Evolutionary conservation across 2,329 filamentous ascomycete species (phyloP).

Genomic region (Ascochyta pisi): DNA sequence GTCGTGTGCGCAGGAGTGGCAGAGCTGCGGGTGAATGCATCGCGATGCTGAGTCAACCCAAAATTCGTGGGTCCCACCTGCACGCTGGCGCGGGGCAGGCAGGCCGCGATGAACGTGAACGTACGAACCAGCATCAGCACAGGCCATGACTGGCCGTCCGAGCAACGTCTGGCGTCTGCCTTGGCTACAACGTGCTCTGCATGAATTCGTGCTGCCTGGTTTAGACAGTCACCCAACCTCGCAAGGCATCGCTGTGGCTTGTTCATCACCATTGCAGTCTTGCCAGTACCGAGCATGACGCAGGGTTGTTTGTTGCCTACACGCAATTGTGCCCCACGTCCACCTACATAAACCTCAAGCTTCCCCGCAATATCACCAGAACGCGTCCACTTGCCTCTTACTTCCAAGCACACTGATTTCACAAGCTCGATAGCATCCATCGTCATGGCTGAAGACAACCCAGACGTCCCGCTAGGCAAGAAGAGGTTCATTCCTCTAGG

Average conservation of each 20-base stretch:
- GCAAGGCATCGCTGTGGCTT: background rate
- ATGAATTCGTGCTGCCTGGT: too few species aligned
- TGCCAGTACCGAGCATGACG: background rate
- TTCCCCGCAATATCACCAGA: conserved; percentile 2
- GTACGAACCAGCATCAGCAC: conserved; percentile 22
- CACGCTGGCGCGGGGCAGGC: conserved; percentile 9
- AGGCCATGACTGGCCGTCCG: conserved; percentile 22
- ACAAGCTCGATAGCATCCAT: background rate
- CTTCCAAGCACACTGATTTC: background rate
- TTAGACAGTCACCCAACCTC: too few species aligned
- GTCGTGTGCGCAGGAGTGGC: conserved; percentile 32
- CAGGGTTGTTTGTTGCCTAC: conserved; percentile 16
- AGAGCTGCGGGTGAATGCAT: conserved; percentile 28
- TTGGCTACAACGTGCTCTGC: too few species aligned
- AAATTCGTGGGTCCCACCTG: conserved; percentile 24
- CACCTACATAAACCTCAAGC: conserved; percentile 10
- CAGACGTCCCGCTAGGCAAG: conserved; percentile 39
- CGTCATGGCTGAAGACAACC: conserved; percentile 41
- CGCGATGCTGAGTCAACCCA: conserved; percentile 40
- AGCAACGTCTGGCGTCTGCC: background rate
- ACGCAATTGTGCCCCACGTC: conserved; percentile 5
- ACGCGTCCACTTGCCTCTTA: background rate
- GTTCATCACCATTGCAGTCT: background rate
- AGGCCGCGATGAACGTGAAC: conserved; percentile 27
- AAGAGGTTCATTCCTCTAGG: conserved; percentile 51